phyloP scores from a whole-genome alignment of 202 grass and related monocot genomes.

The Zizania palustris region DNA sequence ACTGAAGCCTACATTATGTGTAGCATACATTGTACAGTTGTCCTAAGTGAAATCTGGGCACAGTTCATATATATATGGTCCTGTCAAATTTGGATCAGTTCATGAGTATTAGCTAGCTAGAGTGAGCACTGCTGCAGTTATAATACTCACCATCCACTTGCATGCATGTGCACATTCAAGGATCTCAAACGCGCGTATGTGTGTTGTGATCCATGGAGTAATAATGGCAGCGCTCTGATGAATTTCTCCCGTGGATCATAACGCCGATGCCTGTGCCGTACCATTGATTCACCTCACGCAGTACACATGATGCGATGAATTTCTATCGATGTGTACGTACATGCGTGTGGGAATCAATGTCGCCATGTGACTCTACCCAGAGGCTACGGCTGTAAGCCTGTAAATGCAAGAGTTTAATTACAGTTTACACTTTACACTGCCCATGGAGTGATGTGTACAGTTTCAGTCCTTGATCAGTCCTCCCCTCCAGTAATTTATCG shows the following conservation, averaged over 20 bases:
- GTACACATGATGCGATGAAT: constrained; percentile 40
- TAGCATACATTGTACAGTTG: constrained; percentile 18
- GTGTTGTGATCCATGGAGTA: not conserved
- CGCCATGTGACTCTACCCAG: constrained; percentile 48
- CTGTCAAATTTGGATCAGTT: constrained; percentile 24
- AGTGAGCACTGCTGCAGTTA: not conserved
- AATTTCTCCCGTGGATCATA: constrained; percentile 24
- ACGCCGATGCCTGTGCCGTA: not conserved
- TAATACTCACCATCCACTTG: constrained; percentile 34
- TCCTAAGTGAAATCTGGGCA: not conserved
- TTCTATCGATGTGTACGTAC: constrained; percentile 17
- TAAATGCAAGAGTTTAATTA: not conserved
- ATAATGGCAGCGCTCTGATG: not conserved
- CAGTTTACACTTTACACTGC: not conserved
- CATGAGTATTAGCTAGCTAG: constrained; percentile 7
- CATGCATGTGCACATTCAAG: constrained; percentile 33
- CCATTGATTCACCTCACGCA: constrained; percentile 25
- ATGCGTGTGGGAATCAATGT: constrained; percentile 40
- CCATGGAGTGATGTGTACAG: not conserved
- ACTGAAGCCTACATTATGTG: constrained; percentile 25
- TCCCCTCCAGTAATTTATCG: constrained; percentile 19
- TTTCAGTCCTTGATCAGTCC: not conserved
- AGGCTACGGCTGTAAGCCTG: not conserved
- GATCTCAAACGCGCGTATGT: not conserved
- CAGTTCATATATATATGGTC: not conserved